Conservation (phyloP, 495 filamentous ascomycete species). For the Amniculicola lignicola region DNA sequence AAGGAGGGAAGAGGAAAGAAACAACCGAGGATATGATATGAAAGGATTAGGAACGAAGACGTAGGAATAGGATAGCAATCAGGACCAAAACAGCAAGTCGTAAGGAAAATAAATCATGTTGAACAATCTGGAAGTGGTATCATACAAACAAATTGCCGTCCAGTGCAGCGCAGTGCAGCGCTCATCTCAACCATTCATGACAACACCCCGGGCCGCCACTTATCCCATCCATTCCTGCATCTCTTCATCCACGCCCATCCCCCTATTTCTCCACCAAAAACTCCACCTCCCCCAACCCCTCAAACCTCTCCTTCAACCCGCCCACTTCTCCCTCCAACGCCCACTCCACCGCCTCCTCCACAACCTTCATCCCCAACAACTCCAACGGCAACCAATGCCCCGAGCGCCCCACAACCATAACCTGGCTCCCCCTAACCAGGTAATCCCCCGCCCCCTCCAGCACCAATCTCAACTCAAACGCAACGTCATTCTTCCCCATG, state of each 20-base stretch:
- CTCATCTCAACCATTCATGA: too few relatives aligned
- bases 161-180: too few relatives aligned
- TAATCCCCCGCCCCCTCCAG: slow-evolving; percentile 38
- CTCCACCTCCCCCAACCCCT: slow-evolving; percentile 7
- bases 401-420: slow-evolving; percentile 16
- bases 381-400: slow-evolving; percentile 38
- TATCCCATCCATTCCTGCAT: too few relatives aligned
- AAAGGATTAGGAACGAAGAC: too few relatives aligned
- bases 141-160: too few relatives aligned
- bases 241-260: neutral
- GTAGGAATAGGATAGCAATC: too few relatives aligned
- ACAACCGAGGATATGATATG: too few relatives aligned
- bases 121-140: too few relatives aligned
- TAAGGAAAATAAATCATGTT: too few relatives aligned
- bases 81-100: too few relatives aligned
- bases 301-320: slow-evolving; percentile 12
- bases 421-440: slow-evolving; percentile 29
- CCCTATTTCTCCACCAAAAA: slow-evolving; percentile 24
- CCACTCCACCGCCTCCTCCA: slow-evolving; percentile 27
- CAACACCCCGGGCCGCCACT: too few relatives aligned
- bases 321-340: slow-evolving; percentile 26
- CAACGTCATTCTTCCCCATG: slow-evolving; percentile 50
- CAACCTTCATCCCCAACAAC: slow-evolving; percentile 11
- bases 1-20: too few relatives aligned
- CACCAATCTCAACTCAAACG: slow-evolving; percentile 32